Conservation (phyloP, 75 land plant genomes). For the Larix kaempferi region DNA sequence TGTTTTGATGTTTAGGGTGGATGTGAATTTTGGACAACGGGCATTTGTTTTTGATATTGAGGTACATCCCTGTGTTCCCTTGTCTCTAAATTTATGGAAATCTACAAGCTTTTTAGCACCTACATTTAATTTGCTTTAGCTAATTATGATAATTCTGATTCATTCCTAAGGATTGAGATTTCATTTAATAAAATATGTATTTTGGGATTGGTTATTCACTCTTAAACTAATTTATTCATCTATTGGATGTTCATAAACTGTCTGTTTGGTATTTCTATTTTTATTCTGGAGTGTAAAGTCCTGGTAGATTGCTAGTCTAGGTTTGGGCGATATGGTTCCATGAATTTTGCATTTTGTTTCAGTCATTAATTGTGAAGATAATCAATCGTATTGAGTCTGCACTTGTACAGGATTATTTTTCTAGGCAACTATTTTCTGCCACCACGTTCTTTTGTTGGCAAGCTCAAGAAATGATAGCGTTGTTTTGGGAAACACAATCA, state of each 20-base stretch:
- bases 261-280: background rate
- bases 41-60: constrained; percentile 83
- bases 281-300: too few relatives aligned
- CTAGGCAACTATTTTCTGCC: too few relatives aligned
- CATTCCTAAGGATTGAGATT: background rate
- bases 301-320: background rate
- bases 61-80: constrained; percentile 23
- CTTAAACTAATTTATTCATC: background rate
- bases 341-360: too few relatives aligned
- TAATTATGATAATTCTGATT: background rate
- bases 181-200: too few relatives aligned
- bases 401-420: too few relatives aligned
- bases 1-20: constrained; percentile 43
- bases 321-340: background rate
- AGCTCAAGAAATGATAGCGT: too few relatives aligned
- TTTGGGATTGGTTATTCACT: background rate
- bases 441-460: too few relatives aligned
- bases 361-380: too few relatives aligned
- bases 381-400: too few relatives aligned
- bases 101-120: background rate
- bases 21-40: constrained; percentile 88
- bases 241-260: background rate
- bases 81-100: background rate
- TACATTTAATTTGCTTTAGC: background rate
- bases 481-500: too few relatives aligned